Base-by-base conservation (phyloP, 257 asterid species). In the Catharanthus roseus region DNA sequence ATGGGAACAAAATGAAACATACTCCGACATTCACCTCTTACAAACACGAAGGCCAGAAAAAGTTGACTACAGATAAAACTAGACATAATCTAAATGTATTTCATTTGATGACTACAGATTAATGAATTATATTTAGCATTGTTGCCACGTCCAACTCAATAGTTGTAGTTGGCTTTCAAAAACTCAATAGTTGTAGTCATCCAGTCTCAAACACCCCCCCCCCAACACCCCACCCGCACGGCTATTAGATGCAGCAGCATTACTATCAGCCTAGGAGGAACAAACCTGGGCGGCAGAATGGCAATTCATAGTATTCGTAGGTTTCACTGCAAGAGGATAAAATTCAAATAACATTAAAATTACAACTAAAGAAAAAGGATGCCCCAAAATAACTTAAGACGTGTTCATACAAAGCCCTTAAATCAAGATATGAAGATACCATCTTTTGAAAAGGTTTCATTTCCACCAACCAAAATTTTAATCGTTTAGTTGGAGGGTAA, bases 221-320 rank as follows among this genome's bases (percentile, higher is more conserved):
- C n/a, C 29, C 16, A 18, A 29, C 31, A 38, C 42, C 42, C 42
- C 42, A 38, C 3, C 8, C 3, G 3, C 8, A 38, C 5, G 42
- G 8, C 42, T 38, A 42, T 66, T 2, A 19, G 49, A 31, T 66
- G 65, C 51, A 67, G 73, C 26, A 68, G 36, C 53, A 56, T 58
- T 26, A 61, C 64, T 71, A 68, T 67, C 45, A 78, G 77, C 74
- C 79, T 72, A 80, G 63, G 66, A 62, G 81, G n/a, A n/a, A n/a
- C 91, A 81, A 71, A 93, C 98, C 98, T 93, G 96, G 96, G 71
- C 15, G 87, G 87, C 97, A 93, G 87, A 90, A 93, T 77, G 92
- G 82, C 82, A 93, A 73, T 84, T 89, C 87, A 79, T 90, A 93
- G 80, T 85, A 90, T 72, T 80, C 81, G 86, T 90, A 91, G 57